Conservation (phyloP, 225 moss, liverwort and hornwort genomes). For the Anthoceros angustus region DNA sequence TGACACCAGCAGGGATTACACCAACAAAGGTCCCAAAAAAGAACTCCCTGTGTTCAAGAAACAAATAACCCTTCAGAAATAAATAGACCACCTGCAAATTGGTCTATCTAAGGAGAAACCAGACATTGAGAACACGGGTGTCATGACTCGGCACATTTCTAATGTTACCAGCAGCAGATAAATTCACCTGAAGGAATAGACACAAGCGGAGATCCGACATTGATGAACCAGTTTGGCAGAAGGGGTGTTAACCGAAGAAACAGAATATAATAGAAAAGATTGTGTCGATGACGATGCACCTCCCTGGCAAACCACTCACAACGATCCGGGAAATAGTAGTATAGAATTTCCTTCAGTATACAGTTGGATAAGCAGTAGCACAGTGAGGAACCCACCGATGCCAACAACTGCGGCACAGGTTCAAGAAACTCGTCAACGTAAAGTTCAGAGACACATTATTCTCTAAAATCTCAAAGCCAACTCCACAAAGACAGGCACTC, state of each 20-base stretch:
- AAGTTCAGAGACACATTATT: background rate
- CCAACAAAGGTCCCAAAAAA: conserved; percentile 33
- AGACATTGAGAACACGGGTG: background rate
- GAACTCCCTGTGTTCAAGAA: conserved; percentile 24
- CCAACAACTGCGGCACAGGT: conserved; percentile 20
- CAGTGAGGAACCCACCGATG: conserved; percentile 31
- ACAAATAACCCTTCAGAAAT: background rate
- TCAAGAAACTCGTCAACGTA: background rate
- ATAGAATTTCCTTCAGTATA: conserved; percentile 43
- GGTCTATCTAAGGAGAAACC: background rate
- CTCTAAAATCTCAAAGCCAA: background rate
- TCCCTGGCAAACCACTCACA: conserved; percentile 45
- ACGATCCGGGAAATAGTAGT: conserved; percentile 38
- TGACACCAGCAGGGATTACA: conserved; percentile 31
- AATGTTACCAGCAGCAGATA: background rate
- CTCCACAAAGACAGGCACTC: background rate
- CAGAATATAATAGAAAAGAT: conserved; percentile 37
- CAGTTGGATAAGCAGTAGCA: conserved; percentile 39
- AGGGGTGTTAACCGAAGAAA: conserved; percentile 41
- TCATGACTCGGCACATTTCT: background rate
- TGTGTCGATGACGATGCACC: conserved; percentile 41
- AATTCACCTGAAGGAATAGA: conserved; percentile 29
- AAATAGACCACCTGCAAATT: background rate
- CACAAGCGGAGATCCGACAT: conserved; percentile 38
- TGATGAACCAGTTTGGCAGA: conserved; percentile 48